phyloP scores from a whole-genome alignment of 2,329 filamentous ascomycete genomes.

The Ilyonectria sp. region DNA sequence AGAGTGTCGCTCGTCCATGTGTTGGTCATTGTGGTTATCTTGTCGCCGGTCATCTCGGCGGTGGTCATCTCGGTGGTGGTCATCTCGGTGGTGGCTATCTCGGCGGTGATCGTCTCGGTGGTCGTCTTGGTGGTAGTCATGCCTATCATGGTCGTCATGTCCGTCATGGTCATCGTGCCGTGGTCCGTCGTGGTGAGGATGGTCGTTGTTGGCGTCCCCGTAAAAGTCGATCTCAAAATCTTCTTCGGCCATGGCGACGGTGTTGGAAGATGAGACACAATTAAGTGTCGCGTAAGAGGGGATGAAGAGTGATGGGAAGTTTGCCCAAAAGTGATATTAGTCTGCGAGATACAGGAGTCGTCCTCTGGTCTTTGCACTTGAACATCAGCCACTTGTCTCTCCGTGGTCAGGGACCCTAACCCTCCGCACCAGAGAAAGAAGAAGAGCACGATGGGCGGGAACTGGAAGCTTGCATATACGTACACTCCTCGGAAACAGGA shows the following conservation, averaged over 20 bases:
- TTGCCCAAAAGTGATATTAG: slow-evolving; percentile 47
- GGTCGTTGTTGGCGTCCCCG: slow-evolving; percentile 69
- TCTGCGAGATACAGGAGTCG: slow-evolving; percentile 47
- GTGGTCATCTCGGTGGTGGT: slow-evolving; percentile 46
- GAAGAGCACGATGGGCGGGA: slow-evolving; percentile 52
- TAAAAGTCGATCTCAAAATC: slow-evolving; percentile 83
- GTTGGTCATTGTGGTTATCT: slow-evolving; percentile 57
- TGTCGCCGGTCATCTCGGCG: slow-evolving; percentile 49
- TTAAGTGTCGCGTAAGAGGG: slow-evolving; percentile 31
- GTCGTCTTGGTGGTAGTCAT: slow-evolving; percentile 44
- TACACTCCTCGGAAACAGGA: slow-evolving; percentile 63
- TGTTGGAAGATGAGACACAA: slow-evolving; percentile 33
- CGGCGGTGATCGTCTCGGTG: slow-evolving; percentile 48
- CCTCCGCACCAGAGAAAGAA: slow-evolving; percentile 44
- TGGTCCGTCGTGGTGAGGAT: slow-evolving; percentile 56
- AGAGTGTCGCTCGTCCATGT: slow-evolving; percentile 59
- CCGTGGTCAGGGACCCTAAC: slow-evolving; percentile 34
- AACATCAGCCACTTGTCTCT: slow-evolving; percentile 46
- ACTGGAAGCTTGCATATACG: slow-evolving; percentile 66
- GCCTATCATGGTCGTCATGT: slow-evolving; percentile 43
- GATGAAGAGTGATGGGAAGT: slow-evolving; percentile 21
- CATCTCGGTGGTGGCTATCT: slow-evolving; percentile 48
- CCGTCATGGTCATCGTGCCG: slow-evolving; percentile 44
- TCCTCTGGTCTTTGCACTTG: slow-evolving; percentile 43
- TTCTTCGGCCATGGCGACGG: slow-evolving; percentile 74